Conservation (phyloP, 2,329 filamentous ascomycete species). For the Trematosphaeria pertusa region DNA sequence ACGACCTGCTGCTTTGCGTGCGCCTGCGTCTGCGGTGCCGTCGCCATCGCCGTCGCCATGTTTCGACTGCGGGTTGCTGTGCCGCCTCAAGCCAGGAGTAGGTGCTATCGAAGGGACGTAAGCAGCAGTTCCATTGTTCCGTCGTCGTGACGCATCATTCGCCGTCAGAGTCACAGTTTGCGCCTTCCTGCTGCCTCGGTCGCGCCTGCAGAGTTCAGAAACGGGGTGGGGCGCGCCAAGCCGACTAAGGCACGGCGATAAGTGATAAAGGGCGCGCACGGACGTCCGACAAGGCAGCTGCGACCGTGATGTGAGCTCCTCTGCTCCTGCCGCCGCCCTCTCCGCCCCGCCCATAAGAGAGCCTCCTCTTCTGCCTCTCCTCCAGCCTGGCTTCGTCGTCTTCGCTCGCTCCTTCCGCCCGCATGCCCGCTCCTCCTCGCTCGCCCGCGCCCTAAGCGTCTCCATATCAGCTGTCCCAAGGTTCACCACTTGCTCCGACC, state of each 20-base stretch:
- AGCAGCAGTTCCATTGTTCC: neutral
- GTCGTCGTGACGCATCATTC: too few species aligned
- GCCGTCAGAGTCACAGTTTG: too few species aligned
- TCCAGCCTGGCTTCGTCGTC: too few species aligned
- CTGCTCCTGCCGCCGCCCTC: neutral
- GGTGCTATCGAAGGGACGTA: constrained; percentile 2
- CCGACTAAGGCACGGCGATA: too few species aligned
- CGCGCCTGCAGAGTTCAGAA: constrained; percentile 6
- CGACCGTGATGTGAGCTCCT: constrained; percentile 12
- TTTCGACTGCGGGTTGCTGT: too few species aligned
- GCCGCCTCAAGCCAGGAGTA: neutral
- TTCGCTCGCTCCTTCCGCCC: too few species aligned
- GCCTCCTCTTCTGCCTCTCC: too few species aligned
- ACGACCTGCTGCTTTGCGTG: constrained; percentile 84
- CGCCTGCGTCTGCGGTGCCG: constrained; percentile 21
- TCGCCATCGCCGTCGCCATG: constrained; percentile 26
- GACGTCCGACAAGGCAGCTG: constrained; percentile 20
- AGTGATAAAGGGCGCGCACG: too few species aligned
- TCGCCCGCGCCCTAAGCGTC: neutral
- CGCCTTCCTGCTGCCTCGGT: neutral
- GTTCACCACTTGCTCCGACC: neutral
- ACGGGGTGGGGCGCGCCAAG: constrained; percentile 10
- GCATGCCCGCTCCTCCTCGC: too few species aligned
- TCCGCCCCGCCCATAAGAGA: constrained; percentile 11
- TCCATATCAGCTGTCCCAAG: neutral